These are phyloP conservation scores for bread wheat (Triticum aestivum) DNA, from an alignment of 176 grass and related monocot species.

Conservation along the genomic window IWGSC_CS_RefSeq_v2.1 NC_057806.1:663982469-663982968, in stretches of 20 bases:
- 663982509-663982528: neutral
- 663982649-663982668: slow-evolving; percentile 3
- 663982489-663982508: neutral
- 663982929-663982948: neutral
- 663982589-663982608: neutral
- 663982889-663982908: neutral
- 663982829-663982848: neutral
- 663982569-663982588: slow-evolving; percentile 6
- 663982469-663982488: neutral
- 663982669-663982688: neutral
- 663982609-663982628: slow-evolving; percentile 9
- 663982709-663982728: neutral
- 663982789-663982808: neutral
- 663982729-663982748: neutral
- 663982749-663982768: neutral
- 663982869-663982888: neutral
- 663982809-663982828: neutral
- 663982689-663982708: neutral
- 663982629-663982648: neutral
- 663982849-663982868: neutral
- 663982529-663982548: slow-evolving; percentile 18
- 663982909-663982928: neutral
- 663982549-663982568: slow-evolving; percentile 23
- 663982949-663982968: neutral
- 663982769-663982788: neutral